Conservation (phyloP, 192 early-diverging fungal genomes). For the Umbelopsis sp. region DNA sequence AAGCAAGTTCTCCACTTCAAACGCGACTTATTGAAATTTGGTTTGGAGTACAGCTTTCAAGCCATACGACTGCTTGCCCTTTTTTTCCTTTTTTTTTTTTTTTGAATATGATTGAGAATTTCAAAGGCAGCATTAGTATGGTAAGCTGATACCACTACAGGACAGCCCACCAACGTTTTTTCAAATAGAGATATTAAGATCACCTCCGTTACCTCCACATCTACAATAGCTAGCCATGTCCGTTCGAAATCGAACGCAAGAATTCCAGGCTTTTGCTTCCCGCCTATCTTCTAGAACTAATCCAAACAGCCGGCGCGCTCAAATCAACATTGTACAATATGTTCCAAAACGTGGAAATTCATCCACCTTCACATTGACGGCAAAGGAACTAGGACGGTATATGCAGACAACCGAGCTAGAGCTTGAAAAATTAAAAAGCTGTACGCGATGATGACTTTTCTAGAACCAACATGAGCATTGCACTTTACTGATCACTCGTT, state of each 20-base stretch:
- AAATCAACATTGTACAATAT: constrained; percentile 26
- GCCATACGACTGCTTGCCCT: too few relatives aligned
- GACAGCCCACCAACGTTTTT: too few relatives aligned
- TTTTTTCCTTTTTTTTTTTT: too few relatives aligned
- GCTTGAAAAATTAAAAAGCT: constrained; percentile 80
- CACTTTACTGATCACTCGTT: background rate
- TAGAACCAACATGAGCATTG: background rate
- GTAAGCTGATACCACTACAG: too few relatives aligned
- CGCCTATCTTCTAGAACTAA: background rate
- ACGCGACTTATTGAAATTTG: too few relatives aligned
- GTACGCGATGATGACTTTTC: constrained; percentile 37
- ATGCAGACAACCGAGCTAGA: constrained; percentile 82
- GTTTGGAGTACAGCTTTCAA: too few relatives aligned
- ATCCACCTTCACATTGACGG: constrained; percentile 84
- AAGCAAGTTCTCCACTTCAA: too few relatives aligned
- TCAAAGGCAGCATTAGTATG: too few relatives aligned
- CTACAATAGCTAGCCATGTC: background rate
- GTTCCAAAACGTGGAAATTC: constrained; percentile 30
- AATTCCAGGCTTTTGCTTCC: constrained; percentile 1
- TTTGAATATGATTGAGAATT: too few relatives aligned
- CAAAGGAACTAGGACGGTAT: constrained; percentile 82
- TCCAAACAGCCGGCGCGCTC: constrained; percentile 21
- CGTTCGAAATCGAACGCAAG: constrained; percentile 2
- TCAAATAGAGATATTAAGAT: too few relatives aligned
- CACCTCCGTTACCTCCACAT: too few relatives aligned